phyloP scores from a whole-genome alignment of 495 filamentous ascomycete genomes.

The Hamigera avellanea region DNA sequence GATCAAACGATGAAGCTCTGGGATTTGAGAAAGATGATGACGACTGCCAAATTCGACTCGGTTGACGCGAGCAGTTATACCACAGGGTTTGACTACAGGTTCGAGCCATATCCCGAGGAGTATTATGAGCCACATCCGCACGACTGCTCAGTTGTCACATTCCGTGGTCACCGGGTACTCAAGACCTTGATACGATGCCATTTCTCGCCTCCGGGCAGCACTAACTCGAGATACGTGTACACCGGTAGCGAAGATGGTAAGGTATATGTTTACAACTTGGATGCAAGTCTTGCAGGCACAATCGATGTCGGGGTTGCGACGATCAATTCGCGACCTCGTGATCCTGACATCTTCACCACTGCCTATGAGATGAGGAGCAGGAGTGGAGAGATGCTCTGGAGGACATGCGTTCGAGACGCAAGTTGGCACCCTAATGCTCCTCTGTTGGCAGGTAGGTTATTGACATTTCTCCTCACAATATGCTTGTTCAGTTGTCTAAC shows the following conservation, averaged over 20 bases:
- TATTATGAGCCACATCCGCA: slow-evolving; percentile 66
- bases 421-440: slow-evolving; percentile 92
- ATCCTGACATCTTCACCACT: slow-evolving; percentile 27
- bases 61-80: slow-evolving; percentile 44
- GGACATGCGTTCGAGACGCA: slow-evolving; percentile 81
- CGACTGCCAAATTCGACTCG: slow-evolving; percentile 47
- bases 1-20: slow-evolving; percentile 97
- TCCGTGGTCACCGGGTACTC: slow-evolving; percentile 76
- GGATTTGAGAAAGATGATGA: slow-evolving; percentile 82
- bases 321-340: slow-evolving; percentile 41
- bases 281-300: slow-evolving; percentile 71
- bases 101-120: slow-evolving; percentile 52
- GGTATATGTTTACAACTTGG: slow-evolving; percentile 87
- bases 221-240: slow-evolving; percentile 88
- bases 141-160: slow-evolving; percentile 89
- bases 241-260: slow-evolving; percentile 78
- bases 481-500: slow-evolving; percentile 4
- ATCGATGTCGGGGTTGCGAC: slow-evolving; percentile 70
- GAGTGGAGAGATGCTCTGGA: slow-evolving; percentile 41
- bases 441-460: slow-evolving; percentile 64
- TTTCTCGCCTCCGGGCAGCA: slow-evolving; percentile 82
- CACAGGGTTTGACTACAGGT: slow-evolving; percentile 80
- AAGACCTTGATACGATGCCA: slow-evolving; percentile 90
- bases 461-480: too few relatives aligned
- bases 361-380: slow-evolving; percentile 26